Evolutionary conservation across 192 early-diverging fungal species (phyloP), one percentile per base, ranked within the genome.

Genomic region (Coemansia sp.): DNA sequence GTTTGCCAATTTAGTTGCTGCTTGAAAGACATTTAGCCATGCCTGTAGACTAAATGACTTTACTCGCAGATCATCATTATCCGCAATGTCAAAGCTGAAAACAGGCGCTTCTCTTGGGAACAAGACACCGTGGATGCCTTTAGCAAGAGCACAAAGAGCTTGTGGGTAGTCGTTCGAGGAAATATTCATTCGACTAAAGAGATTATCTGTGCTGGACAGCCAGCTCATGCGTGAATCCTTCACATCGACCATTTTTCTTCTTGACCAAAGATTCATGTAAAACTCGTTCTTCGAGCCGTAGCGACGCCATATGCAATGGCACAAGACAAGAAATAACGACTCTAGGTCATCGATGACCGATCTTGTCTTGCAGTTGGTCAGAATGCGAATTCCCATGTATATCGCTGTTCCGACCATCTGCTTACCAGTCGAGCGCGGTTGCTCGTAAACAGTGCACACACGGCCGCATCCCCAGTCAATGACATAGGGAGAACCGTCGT

Each of bases 281-380:
- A 8, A 2, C 21, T n/a, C 13, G 6, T 52, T 22, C 21, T 21
- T 22, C 1, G 21, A 16, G 10, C 51, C 6, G 1, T 52, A 52
- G 1, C 7, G 16, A 8, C n/a, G 16, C 51, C 51, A 52, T 6
- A 52, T 6, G n/a, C 13, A 15, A 21, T 52, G 19, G 16, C 16
- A 52, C 5, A 52, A 52, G 16, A 52, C 45, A 62, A 62, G 45
- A 18, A 62, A 62, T 7, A 62, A 19, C 42, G 61, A 62, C 61
- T 62, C 61, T 16, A 63, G n/a, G 19, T 63, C 62, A 26, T 63
- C 22, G 1, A 63, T 1, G 3, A 48, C 6, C 6, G 45, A 41
- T 12, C 62, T 42, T 32, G 32, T 63, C 41, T n/a, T 46, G 41
- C 46, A 49, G 22, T 63, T 32, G 8, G 19, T 11, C 4, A 63